Base-by-base conservation (phyloP, 768 basidiomycete species). In the Amanita pallidorosea region DNA sequence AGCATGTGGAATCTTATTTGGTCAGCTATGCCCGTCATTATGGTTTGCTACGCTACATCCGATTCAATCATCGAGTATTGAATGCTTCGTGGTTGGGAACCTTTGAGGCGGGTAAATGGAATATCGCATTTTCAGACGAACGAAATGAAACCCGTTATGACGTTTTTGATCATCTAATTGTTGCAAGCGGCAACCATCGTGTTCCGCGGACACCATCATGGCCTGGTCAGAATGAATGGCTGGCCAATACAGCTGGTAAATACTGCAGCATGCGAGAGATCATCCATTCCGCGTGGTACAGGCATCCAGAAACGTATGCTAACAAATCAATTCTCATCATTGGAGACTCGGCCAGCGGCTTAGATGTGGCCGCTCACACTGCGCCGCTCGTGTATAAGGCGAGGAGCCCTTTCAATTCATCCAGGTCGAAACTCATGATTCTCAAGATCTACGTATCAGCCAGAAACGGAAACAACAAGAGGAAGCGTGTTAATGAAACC, bases 151-250 rank as follows among this genome's bases (percentile, higher is more conserved):
- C 58, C 35, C 59, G 44, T 7, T 56, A 59, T 3, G 59, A 56
- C 15, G 52, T 49, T 5, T 76, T 75, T 56, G 73, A 81, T 54
- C 80, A 81, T 57, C 63, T 82, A 22, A 63, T 81, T 22, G 70
- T 78, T 33, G 77, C 76, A 20, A 71, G 63, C 13, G 80, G 80
- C 4, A 75, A 76, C 53, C 74, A 80, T 52, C 78, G 77, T 54
- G 64, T 73, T 51, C 79, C 81, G 3, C 65, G 66, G 20, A 64
- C 69, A 2, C 72, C 71, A 7, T 54, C 56, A 7, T 80, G 74
- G 65, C 60, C 57, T 8, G 79, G 80, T 1, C 68, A 74, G 47
- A 67, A 75, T 2, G 65, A 63, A 4, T 81, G 81, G 80, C 57
- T 77, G 6, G 64, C 58, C 4, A 63, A 61, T 45, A 45, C 29